Percentiles rank a stretch among this genome's conserved stretches.
phyloP scores from a whole-genome alignment of 352 stramenopile genomes.

The Phytopythium vexans region DNA sequence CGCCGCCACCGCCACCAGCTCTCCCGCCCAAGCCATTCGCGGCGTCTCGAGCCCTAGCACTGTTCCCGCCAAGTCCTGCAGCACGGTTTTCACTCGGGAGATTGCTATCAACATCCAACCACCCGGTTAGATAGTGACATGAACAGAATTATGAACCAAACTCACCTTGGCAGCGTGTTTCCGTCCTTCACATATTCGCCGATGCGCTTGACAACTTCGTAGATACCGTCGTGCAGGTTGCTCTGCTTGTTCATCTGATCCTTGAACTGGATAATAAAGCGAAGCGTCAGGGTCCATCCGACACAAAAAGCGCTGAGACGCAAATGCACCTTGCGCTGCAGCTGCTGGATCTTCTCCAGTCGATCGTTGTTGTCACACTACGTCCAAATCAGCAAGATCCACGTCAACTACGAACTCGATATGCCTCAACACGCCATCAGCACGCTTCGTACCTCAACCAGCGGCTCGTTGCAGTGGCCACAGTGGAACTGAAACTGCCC shows the following conservation, averaged over 20 bases:
- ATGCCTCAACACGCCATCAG: not conserved
- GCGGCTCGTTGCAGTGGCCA: conserved; percentile 79
- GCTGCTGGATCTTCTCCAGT: conserved; percentile 62
- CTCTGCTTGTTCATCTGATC: conserved; percentile 88
- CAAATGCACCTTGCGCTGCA: conserved; percentile 64
- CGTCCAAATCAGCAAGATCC: not conserved
- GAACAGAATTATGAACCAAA: not conserved
- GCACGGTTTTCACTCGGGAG: conserved; percentile 84
- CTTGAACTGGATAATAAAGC: conserved; percentile 52
- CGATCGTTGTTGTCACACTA: conserved; percentile 86
- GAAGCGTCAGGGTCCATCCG: not conserved
- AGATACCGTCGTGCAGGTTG: conserved; percentile 81
- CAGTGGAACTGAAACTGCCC: conserved; percentile 84
- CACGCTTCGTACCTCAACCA: conserved; percentile 48
- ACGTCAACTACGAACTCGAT: not conserved
- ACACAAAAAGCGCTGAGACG: not conserved
- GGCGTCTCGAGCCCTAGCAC: conserved; percentile 32
- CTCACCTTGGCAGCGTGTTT: conserved; percentile 57
- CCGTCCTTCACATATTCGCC: conserved; percentile 79
- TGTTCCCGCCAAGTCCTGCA: conserved; percentile 71
- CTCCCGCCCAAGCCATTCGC: conserved; percentile 32
- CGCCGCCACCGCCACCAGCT: conserved; percentile 40
- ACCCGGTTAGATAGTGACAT: not conserved
- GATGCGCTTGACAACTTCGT: conserved; percentile 80
- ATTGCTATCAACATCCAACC: conserved; percentile 30